Conservation (phyloP, 257 asterid species). For the Solanum habrochaites region DNA sequence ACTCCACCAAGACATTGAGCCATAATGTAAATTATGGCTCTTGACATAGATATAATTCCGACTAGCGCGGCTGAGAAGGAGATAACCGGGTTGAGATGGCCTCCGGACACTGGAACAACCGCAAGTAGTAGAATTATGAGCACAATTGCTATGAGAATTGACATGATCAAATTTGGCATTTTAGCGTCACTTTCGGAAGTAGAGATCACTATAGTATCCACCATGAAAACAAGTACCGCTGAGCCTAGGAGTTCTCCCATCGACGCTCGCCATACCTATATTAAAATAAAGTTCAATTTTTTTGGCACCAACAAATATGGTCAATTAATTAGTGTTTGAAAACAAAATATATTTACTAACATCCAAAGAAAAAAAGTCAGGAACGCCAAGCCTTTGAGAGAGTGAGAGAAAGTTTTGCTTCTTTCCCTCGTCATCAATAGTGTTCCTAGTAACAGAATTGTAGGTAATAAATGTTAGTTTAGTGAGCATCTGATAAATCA, state of each 20-base stretch:
- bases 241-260: slow-evolving; percentile 59
- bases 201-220: slow-evolving; percentile 60
- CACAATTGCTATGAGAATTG: too few relatives aligned
- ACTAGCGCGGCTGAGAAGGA: too few relatives aligned
- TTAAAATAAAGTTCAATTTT: background rate
- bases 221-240: slow-evolving; percentile 55
- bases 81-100: too few relatives aligned
- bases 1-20: too few relatives aligned
- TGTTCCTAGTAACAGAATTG: background rate
- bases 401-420: slow-evolving; percentile 15
- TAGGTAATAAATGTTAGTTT: too few relatives aligned
- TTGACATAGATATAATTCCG: too few relatives aligned
- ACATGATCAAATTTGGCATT: background rate
- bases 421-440: slow-evolving; percentile 6
- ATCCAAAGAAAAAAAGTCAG: slow-evolving; percentile 32
- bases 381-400: slow-evolving; percentile 33
- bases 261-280: slow-evolving; percentile 67
- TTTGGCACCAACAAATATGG: background rate
- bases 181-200: slow-evolving; percentile 28
- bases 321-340: background rate
- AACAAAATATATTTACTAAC: slow-evolving; percentile 14
- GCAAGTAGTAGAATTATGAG: too few relatives aligned
- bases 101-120: too few relatives aligned
- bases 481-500: too few relatives aligned
- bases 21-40: too few relatives aligned